Base-by-base conservation (phyloP, 2,329 filamentous ascomycete species). In the Pseudogymnoascus sp. region DNA sequence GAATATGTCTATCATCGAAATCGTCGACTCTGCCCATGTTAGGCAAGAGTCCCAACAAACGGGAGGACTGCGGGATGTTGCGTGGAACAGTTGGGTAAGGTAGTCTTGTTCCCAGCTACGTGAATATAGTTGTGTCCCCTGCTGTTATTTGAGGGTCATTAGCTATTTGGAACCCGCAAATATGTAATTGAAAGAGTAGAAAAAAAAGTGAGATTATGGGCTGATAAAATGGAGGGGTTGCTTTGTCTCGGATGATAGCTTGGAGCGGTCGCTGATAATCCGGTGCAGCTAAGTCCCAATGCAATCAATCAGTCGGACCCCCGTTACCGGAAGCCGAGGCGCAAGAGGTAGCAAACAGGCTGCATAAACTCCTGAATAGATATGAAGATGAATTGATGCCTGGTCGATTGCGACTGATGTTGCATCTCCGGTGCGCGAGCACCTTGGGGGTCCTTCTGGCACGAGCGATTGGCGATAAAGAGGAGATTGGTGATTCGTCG, bases 21-120 rank as follows among this genome's bases (percentile, higher is more conserved):
- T 88, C 85, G 75, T 81, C 81, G 73, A 78, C 78, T 78, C 82
- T 76, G 81, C 83, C 84, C 85, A 88, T 88, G 83, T 83, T 86
- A 87, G 84, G 84, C 84, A 80, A 84, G 74, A 65, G 61, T 61
- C 28, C 49, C 49, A 33, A 21, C 25, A 18, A 55, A 18, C 16
- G 8, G 25, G 49, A 33, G 28, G 3, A 55, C n/a, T 35, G 9
- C 5, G 16, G n/a, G 16, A 9, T 7, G 28, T 55, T 35, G 23
- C 25, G 9, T 33, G 49, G 16, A 55, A 35, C 49, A 55, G 28
- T 12, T 6, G 28, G 49, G 14, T 18, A 55, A 55, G 33, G 49
- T 55, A 4, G 49, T 21, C 9, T 55, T 55, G 28, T 33, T 33
- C 49, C 49, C 49, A 55, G 49, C 16, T 55, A 55, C 5, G 49